phyloP scores from a whole-genome alignment of 116 monocot species.

The Posidonia oceanica region DNA sequence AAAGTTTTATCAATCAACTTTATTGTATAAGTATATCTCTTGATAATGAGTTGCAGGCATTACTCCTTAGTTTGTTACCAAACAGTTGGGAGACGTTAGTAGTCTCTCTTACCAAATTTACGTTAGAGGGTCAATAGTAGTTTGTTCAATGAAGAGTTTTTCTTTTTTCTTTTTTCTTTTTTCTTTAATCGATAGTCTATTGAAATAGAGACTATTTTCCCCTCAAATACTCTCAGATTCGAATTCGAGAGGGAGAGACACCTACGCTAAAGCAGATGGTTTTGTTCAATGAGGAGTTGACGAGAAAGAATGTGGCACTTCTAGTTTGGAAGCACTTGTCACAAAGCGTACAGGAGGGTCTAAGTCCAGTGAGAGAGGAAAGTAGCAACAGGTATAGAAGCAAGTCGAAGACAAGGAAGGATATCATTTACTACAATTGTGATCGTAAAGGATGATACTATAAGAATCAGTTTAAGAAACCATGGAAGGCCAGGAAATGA shows the following conservation, averaged over 20 bases:
- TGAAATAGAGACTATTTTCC: no score
- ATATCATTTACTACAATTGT: constrained; percentile 8
- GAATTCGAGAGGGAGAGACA: no score
- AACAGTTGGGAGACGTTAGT: constrained; percentile 12
- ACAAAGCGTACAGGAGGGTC: constrained; percentile 7
- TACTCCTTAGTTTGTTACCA: constrained; percentile 4
- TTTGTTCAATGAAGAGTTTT: constrained; percentile 21
- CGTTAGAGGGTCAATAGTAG: constrained; percentile 4
- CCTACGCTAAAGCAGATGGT: no score
- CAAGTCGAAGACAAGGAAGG: constrained; percentile 1
- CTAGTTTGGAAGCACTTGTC: constrained; percentile 6
- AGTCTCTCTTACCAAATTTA: constrained; percentile 14
- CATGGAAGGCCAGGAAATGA: constrained; percentile 5
- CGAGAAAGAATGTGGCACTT: constrained; percentile 6
- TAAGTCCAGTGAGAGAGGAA: not conserved
- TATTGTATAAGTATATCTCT: not conserved
- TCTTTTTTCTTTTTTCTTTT: no score
- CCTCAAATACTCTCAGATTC: no score
- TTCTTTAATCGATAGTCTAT: no score
- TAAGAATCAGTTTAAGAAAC: constrained; percentile 11
- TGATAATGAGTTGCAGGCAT: constrained; percentile 7
- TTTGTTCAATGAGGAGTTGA: no score
- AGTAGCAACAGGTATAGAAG: not conserved
- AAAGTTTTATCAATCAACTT: constrained; percentile 4
- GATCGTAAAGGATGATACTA: constrained; percentile 9